phyloP scores from a whole-genome alignment of 176 grass and related monocot genomes.

The Aegilops longissima region DNA sequence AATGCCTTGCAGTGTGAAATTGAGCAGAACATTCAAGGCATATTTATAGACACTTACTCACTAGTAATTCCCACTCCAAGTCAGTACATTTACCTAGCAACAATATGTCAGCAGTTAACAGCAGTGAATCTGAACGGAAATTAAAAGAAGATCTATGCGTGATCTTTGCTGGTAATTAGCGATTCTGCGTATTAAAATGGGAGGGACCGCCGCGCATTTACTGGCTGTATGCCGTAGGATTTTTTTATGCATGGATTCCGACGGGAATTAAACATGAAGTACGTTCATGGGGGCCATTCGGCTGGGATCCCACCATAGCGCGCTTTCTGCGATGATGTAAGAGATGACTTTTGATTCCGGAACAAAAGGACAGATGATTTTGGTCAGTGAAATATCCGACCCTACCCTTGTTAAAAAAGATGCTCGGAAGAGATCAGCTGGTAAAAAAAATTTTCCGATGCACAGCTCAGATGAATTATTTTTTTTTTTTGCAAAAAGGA shows the following conservation, averaged over 20 bases:
- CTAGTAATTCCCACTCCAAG: too few species aligned
- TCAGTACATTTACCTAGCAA: background rate
- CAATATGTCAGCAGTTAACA: background rate
- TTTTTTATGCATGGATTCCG: background rate
- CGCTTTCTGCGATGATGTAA: background rate
- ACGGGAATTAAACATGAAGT: slow-evolving; percentile 27
- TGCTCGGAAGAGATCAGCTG: too few species aligned
- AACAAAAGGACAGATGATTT: too few species aligned
- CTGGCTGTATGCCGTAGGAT: background rate
- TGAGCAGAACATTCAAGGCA: too few species aligned
- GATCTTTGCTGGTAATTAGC: slow-evolving; percentile 30
- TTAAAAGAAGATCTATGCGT: background rate
- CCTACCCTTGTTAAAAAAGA: too few species aligned
- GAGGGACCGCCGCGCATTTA: slow-evolving; percentile 26
- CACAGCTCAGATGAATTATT: too few species aligned
- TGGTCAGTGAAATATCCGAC: too few species aligned
- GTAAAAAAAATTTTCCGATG: too few species aligned
- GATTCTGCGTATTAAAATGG: slow-evolving; percentile 21
- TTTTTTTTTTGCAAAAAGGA: too few species aligned
- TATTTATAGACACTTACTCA: too few species aligned
- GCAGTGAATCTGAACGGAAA: background rate
- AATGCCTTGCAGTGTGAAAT: too few species aligned
- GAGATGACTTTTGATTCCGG: too few species aligned
- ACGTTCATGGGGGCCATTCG: background rate
- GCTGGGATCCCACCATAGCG: background rate